Evolutionary conservation across 352 stramenopile species (phyloP), one percentile per base, ranked within the genome.

Genomic region (Hyaloperonospora brassicae): DNA sequence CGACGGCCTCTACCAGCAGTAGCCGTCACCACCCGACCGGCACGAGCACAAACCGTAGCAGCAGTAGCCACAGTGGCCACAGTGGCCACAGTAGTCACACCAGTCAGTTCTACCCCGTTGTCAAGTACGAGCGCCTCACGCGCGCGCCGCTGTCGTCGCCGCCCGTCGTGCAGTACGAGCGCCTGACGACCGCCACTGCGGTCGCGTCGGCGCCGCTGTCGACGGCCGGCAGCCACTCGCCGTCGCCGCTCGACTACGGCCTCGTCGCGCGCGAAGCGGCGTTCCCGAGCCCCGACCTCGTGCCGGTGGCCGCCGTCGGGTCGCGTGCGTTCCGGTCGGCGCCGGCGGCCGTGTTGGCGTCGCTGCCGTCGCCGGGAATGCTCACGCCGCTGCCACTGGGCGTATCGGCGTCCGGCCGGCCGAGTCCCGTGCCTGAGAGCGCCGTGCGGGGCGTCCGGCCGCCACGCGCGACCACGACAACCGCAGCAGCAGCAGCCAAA

Each of bases 111-210:
- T 72, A 75, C 47, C 52, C 63, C 36, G 57, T 50, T 13, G 69
- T 79, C 31, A 69, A 75, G 45, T 82, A 82, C 42, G 72, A 82
- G 50, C 72, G 72, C 11, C 50, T 82, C 25, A 75, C 72, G 36
- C 55, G 67, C 5, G 48, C 51, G 38, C 52, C 60, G n/a, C 31
- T n/a, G n/a, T n/a, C 51, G 27, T n/a, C 42, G 17, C 41, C 56
- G 23, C 53, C 72, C 0, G 57, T 70, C 23, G 66, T 84, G 7
- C 57, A 75, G 53, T 81, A 84, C 40, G 73, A 84, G 44, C 73
- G 71, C 8, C 59, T 84, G n/a, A 80, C 68, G 11, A 63, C 73
- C 11, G 73, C 59, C 24, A 55, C 55, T 13, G 47, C 59, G 22
- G 22, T 58, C 23, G 31, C 25, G 10, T 47, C 53, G 12, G 44